phyloP scores from a whole-genome alignment of 2,329 filamentous ascomycete genomes.

The Fusarium praegraminearum region DNA sequence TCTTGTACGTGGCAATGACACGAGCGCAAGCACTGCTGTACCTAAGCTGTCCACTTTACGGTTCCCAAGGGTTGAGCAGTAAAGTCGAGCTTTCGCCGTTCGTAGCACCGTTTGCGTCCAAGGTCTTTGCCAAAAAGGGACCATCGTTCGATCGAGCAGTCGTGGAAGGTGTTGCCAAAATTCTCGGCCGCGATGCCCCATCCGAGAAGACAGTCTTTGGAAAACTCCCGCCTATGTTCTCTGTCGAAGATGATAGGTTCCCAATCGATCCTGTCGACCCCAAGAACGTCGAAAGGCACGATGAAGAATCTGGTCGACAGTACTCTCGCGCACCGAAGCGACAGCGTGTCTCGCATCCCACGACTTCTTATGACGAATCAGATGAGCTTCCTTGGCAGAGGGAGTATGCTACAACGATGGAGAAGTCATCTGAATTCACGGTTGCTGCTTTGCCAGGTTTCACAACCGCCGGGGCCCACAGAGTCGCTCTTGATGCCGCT shows the following conservation, averaged over 20 bases:
- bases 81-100: slow-evolving; percentile 79
- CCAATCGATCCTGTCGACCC: slow-evolving; percentile 70
- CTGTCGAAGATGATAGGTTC: slow-evolving; percentile 75
- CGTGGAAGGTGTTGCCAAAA: slow-evolving; percentile 75
- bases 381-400: slow-evolving; percentile 56
- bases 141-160: slow-evolving; percentile 74
- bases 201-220: slow-evolving; percentile 66
- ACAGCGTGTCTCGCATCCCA: slow-evolving; percentile 44
- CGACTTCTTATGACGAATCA: slow-evolving; percentile 22
- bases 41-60: slow-evolving; percentile 81
- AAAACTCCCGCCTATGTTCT: slow-evolving; percentile 64
- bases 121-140: slow-evolving; percentile 68
- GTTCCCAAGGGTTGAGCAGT: slow-evolving; percentile 67
- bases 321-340: slow-evolving; percentile 47
- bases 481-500: slow-evolving; percentile 52
- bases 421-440: slow-evolving; percentile 68
- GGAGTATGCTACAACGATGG: slow-evolving; percentile 72
- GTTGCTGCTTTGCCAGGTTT: slow-evolving; percentile 70
- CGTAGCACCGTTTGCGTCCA: slow-evolving; percentile 63
- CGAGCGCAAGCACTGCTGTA: slow-evolving; percentile 88
- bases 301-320: slow-evolving; percentile 34
- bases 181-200: slow-evolving; percentile 74
- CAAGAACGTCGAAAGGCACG: slow-evolving; percentile 45
- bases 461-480: slow-evolving; percentile 70
- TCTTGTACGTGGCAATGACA: slow-evolving; percentile 98